phyloP scores from a whole-genome alignment of 2,329 filamentous ascomycete genomes.

The Colletotrichum karsti region DNA sequence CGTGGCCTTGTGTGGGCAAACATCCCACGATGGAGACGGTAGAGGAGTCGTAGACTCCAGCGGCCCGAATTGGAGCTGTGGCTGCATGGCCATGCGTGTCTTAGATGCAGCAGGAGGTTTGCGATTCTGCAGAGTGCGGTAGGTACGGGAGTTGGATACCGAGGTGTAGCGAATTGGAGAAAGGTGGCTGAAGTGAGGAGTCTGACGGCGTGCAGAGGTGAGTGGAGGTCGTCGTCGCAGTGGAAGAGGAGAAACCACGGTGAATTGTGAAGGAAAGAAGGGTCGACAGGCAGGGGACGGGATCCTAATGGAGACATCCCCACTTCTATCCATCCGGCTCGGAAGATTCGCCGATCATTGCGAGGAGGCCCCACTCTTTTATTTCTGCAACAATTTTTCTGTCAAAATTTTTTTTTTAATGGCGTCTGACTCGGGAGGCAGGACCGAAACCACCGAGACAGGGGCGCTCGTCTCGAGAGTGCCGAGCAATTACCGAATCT shows the following conservation, averaged over 20 bases:
- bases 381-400: not conserved
- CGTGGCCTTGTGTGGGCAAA: slow-evolving; percentile 13
- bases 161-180: slow-evolving; percentile 17
- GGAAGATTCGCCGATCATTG: slow-evolving; percentile 10
- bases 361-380: slow-evolving; percentile 2
- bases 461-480: not conserved
- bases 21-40: slow-evolving; percentile 18
- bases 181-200: slow-evolving; percentile 1
- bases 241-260: not conserved
- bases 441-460: slow-evolving; percentile 20
- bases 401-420: not conserved
- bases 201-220: not conserved
- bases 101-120: slow-evolving; percentile 12
- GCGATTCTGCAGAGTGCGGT: not conserved
- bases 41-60: not conserved
- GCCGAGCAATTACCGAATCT: not conserved
- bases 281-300: not conserved
- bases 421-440: not conserved
- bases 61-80: slow-evolving; percentile 15
- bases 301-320: not conserved
- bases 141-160: slow-evolving; percentile 5
- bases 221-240: not conserved
- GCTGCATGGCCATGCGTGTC: not conserved
- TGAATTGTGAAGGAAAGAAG: not conserved
- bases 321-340: not conserved